Percentiles rank a stretch among this genome's conserved stretches.
Conservation (phyloP, 2,329 filamentous ascomycete genomes). For the Aspergillus luchuensis region DNA sequence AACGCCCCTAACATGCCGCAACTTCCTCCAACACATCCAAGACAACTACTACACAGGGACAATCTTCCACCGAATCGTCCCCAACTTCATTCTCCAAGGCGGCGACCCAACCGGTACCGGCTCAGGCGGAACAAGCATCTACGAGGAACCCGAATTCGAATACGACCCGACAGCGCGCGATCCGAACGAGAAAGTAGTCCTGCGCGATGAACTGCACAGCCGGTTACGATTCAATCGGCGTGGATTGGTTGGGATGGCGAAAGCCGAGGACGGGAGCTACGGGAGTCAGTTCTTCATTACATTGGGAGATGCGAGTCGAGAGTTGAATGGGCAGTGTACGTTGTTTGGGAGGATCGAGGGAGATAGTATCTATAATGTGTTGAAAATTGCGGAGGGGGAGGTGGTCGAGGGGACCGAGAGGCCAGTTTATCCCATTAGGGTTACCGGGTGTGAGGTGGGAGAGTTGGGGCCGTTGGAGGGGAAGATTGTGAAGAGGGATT, state of each 20-base stretch:
- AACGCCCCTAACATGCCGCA: slow-evolving; percentile 84
- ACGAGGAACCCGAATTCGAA: slow-evolving; percentile 66
- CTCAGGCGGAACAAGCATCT: slow-evolving; percentile 87
- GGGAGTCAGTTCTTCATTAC: slow-evolving; percentile 98
- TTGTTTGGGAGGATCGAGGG: slow-evolving; percentile 90
- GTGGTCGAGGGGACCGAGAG: slow-evolving; percentile 76
- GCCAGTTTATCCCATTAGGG: slow-evolving; percentile 81
- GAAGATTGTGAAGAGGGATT: slow-evolving; percentile 47
- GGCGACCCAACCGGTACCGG: slow-evolving; percentile 93
- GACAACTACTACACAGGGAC: slow-evolving; percentile 95
- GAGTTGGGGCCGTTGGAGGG: slow-evolving; percentile 50
- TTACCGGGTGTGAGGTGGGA: slow-evolving; percentile 54
- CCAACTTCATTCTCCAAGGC: slow-evolving; percentile 90
- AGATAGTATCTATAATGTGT: slow-evolving; percentile 93
- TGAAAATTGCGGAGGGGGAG: slow-evolving; percentile 89
- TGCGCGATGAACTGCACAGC: slow-evolving; percentile 89
- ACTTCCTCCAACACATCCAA: slow-evolving; percentile 92
- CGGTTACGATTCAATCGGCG: slow-evolving; percentile 89
- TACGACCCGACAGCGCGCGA: slow-evolving; percentile 58
- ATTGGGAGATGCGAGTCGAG: slow-evolving; percentile 73
- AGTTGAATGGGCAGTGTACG: slow-evolving; percentile 87
- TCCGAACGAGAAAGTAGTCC: slow-evolving; percentile 59
- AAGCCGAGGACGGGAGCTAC: slow-evolving; percentile 71
- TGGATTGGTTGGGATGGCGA: slow-evolving; percentile 94
- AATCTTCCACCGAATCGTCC: slow-evolving; percentile 89